Evolutionary conservation across 2,329 filamentous ascomycete genomes (phyloP).

Genomic region (Exophiala sideris): DNA sequence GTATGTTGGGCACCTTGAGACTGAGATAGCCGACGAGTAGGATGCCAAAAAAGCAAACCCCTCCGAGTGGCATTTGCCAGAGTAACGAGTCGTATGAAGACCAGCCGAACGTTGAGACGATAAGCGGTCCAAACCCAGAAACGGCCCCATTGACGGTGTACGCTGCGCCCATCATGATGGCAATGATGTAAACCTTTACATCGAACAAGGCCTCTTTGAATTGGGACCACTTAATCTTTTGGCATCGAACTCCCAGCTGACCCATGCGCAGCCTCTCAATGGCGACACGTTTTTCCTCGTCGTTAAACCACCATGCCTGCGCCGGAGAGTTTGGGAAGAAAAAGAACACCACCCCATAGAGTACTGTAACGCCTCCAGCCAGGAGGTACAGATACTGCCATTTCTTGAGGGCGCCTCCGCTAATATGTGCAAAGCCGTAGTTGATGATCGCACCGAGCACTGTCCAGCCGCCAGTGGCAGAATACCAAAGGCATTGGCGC

Average conservation of each 20-base stretch:
- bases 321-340: conserved; percentile 63
- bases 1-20: conserved; percentile 58
- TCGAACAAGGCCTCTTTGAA: conserved; percentile 58
- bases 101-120: conserved; percentile 69
- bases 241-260: conserved; percentile 62
- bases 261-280: conserved; percentile 61
- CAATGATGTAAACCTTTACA: conserved; percentile 61
- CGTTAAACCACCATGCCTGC: conserved; percentile 65
- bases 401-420: conserved; percentile 49
- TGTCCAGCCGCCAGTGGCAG: conserved; percentile 54
- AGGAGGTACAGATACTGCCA: conserved; percentile 73
- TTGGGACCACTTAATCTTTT: conserved; percentile 58
- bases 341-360: conserved; percentile 65
- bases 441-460: conserved; percentile 63
- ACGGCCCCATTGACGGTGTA: conserved; percentile 70
- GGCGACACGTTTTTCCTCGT: conserved; percentile 60
- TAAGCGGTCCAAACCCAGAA: conserved; percentile 67
- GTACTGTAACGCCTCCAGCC: conserved; percentile 60
- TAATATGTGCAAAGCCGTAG: conserved; percentile 65
- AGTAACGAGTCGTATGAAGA: conserved; percentile 63
- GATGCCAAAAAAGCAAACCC: conserved; percentile 64
- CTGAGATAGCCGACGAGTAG: conserved; percentile 64
- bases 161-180: conserved; percentile 64
- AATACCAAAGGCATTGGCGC: conserved; percentile 67
- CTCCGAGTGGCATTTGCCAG: conserved; percentile 71